phyloP scores from a whole-genome alignment of 108 stramenopile species.

The Chaetoceros muelleri region DNA sequence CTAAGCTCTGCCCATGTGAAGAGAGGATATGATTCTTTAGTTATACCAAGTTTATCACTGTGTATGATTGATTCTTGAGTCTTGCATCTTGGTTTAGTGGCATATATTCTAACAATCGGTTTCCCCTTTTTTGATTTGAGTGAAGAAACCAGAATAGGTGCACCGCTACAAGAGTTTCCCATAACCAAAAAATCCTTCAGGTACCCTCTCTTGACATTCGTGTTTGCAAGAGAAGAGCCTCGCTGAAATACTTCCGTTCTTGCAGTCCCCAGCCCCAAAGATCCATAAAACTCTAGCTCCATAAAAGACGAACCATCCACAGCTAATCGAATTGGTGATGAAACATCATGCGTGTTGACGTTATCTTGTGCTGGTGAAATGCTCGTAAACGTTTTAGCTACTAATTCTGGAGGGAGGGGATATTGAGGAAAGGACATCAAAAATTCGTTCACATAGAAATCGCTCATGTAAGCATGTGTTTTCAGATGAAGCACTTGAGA shows the following conservation, averaged over 20 bases:
- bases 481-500: too few relatives aligned
- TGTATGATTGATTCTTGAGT: not conserved
- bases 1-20: not conserved
- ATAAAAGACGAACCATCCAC: not conserved
- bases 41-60: not conserved
- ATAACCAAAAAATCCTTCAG: not conserved
- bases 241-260: not conserved
- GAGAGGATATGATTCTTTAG: not conserved
- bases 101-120: not conserved
- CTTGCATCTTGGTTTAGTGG: not conserved
- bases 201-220: not conserved
- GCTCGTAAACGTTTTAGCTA: too few relatives aligned
- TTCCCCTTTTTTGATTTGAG: not conserved
- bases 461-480: too few relatives aligned
- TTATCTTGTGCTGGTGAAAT: too few relatives aligned
- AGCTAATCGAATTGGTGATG: too few relatives aligned
- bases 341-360: too few relatives aligned
- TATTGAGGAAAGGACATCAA: not conserved
- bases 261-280: not conserved
- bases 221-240: not conserved
- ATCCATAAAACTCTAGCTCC: not conserved
- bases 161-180: not conserved
- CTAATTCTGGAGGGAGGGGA: too few relatives aligned
- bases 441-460: not conserved
- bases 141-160: not conserved